Conservation (phyloP, 768 basidiomycete species). For the Kwoniella pini region DNA sequence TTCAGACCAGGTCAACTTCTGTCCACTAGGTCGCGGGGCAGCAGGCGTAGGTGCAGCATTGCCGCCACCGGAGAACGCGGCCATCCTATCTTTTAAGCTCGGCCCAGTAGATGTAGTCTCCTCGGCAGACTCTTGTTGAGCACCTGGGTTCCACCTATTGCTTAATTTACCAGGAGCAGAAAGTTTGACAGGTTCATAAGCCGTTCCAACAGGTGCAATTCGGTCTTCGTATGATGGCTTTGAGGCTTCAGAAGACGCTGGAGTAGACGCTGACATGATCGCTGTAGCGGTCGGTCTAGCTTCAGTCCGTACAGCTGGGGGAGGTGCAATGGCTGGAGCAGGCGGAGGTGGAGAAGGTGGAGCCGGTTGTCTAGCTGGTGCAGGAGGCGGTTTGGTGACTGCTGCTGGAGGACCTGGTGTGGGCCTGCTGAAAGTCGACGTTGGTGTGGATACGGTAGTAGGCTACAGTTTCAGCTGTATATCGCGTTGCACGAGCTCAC, state of each 20-base stretch:
- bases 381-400: conserved; percentile 28
- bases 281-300: conserved; percentile 16
- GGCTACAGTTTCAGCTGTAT: conserved; percentile 47
- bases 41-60: conserved; percentile 12
- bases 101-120: conserved; percentile 16
- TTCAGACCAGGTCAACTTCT: conserved; percentile 92
- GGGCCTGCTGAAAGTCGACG: conserved; percentile 57
- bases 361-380: conserved; percentile 30
- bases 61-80: conserved; percentile 50
- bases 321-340: conserved; percentile 33
- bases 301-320: conserved; percentile 19
- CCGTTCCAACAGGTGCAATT: conserved; percentile 81
- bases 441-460: conserved; percentile 33
- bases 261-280: conserved; percentile 37
- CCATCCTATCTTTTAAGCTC: conserved; percentile 45
- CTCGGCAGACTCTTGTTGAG: conserved; percentile 21
- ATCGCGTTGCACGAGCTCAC: conserved; percentile 18
- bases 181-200: conserved; percentile 84
- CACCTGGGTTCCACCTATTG: conserved; percentile 61
- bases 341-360: conserved; percentile 32
- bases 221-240: conserved; percentile 78
- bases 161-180: conserved; percentile 81
- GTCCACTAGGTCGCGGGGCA: conserved; percentile 52
- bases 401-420: conserved; percentile 42
- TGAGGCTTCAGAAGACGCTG: conserved; percentile 55